These are phyloP conservation scores for Candida pini DNA, from an alignment of 805 yeast genomes.

Conservation along the genomic window DNA sequence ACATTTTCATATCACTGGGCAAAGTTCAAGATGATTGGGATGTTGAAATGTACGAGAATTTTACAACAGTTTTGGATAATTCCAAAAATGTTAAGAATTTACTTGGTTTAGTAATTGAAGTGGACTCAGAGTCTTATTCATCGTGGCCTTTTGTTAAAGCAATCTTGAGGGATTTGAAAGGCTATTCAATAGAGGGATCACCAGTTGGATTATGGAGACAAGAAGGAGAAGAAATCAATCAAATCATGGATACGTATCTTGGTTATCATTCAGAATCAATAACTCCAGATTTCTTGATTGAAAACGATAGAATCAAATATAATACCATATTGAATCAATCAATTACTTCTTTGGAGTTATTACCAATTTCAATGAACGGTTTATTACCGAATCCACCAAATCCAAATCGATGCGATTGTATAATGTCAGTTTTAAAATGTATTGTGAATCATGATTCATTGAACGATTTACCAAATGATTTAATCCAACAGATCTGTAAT, in stretches of 20 bases:
- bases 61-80: slow-evolving; percentile 69
- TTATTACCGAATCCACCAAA: slow-evolving; percentile 41
- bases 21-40: slow-evolving; percentile 14
- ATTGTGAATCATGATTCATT: slow-evolving; percentile 19
- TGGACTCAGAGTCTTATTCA: slow-evolving; percentile 68
- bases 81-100: slow-evolving; percentile 64
- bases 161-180: slow-evolving; percentile 78
- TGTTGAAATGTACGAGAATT: slow-evolving; percentile 51
- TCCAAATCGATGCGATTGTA: slow-evolving; percentile 38
- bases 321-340: too few species aligned
- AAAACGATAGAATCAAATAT: too few species aligned
- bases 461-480: slow-evolving; percentile 11
- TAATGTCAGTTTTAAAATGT: slow-evolving; percentile 36
- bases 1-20: slow-evolving; percentile 13
- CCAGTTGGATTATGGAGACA: too few species aligned
- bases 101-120: slow-evolving; percentile 90
- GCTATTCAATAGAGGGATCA: slow-evolving; percentile 63
- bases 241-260: too few species aligned
- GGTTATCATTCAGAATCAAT: too few species aligned
- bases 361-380: not conserved
- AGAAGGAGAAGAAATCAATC: slow-evolving; percentile 30
- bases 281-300: too few species aligned
- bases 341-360: too few species aligned
- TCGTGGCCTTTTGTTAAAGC: slow-evolving; percentile 81
- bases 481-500: slow-evolving; percentile 29